These are phyloP conservation scores for Pinus tabuliformis DNA, from an alignment of 75 land plant genomes.

Conservation along the genomic window DNA sequence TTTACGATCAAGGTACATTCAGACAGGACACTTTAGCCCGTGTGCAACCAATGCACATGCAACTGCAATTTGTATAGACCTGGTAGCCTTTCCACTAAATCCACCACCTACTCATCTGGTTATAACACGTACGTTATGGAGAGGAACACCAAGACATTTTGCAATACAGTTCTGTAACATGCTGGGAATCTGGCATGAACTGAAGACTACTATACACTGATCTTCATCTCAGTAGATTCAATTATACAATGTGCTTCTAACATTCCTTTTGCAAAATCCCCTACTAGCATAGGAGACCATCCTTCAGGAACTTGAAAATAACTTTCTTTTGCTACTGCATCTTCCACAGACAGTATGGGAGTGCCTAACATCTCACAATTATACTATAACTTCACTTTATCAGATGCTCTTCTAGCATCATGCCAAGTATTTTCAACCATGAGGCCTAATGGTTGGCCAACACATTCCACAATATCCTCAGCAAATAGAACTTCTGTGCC, in stretches of 20 bases:
- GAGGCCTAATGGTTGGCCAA: conserved; percentile 76
- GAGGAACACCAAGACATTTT: conserved; percentile 78
- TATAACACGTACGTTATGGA: conserved; percentile 84
- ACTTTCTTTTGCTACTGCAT: conserved; percentile 69
- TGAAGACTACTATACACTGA: conserved; percentile 77
- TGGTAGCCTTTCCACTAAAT: conserved; percentile 86
- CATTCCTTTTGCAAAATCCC: conserved; percentile 70
- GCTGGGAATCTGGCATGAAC: conserved; percentile 68
- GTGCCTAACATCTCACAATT: conserved; percentile 49
- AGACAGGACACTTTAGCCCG: too few relatives aligned
- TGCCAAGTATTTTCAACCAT: conserved; percentile 89
- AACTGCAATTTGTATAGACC: conserved; percentile 40
- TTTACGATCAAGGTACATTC: too few relatives aligned
- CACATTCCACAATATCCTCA: conserved; percentile 43
- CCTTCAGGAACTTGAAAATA: conserved; percentile 46
- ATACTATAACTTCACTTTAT: conserved; percentile 61
- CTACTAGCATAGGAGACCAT: conserved; percentile 30
- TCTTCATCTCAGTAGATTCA: conserved; percentile 83
- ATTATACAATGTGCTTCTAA: conserved; percentile 66
- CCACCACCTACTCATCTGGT: conserved; percentile 97
- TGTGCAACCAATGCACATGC: too few relatives aligned
- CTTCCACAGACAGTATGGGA: conserved; percentile 77
- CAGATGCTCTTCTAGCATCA: conserved; percentile 64
- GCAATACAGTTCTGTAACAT: conserved; percentile 46
- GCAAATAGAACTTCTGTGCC: conserved; percentile 60